Base-by-base conservation (phyloP, 371 early-diverging fungal species). In the Basidiobolus meristosporus region DNA sequence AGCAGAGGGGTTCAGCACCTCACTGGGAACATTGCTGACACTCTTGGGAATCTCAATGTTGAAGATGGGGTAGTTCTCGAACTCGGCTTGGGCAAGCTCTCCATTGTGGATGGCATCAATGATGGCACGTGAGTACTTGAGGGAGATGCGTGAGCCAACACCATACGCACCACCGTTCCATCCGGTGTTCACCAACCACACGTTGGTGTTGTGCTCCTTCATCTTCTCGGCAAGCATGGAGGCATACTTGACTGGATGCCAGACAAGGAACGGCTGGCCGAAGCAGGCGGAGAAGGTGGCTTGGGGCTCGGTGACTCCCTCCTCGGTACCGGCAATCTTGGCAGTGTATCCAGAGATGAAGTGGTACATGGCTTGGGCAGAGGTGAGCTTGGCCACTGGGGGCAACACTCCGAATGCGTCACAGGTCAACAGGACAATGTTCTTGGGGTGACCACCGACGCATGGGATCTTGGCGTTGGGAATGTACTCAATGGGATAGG, bases 131-230 rank as follows among this genome's bases (percentile, higher is more conserved):
- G 92, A 84, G 69, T 91, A 89, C 67, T 87, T 90, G 51, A 96
- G 81, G 31, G 90, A 64, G 51, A 90, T 88, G 36, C 97, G 84
- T 69, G 82, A 76, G 43, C 90, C 90, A 15, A 63, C 59, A 46
- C 86, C 87, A 57, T 86, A 90, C 14, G 74, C 69, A 38, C 95
- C 97, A 54, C 95, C 92, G 56, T 69, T 84, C 95, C 97, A 96
- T 38, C 97, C 97, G 33, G 97, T 96, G 78, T 96, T 96, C 69
- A 96, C 78, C 59, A 96, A 65, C 92, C 95, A 96, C 18, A 83
- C 93, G 57, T 85, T 63, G 40, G 82, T 82, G 57, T 74, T 64
- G 70, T 95, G 85, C 38, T 80, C 37, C 48, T 71, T 57, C 74
- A 96, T 90, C 77, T 91, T 89, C 30, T 85, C 72, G 7, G 95